Evolutionary conservation across 345 rosid genomes (phyloP).

Genomic region (Rhodamnia rubescens): DNA sequence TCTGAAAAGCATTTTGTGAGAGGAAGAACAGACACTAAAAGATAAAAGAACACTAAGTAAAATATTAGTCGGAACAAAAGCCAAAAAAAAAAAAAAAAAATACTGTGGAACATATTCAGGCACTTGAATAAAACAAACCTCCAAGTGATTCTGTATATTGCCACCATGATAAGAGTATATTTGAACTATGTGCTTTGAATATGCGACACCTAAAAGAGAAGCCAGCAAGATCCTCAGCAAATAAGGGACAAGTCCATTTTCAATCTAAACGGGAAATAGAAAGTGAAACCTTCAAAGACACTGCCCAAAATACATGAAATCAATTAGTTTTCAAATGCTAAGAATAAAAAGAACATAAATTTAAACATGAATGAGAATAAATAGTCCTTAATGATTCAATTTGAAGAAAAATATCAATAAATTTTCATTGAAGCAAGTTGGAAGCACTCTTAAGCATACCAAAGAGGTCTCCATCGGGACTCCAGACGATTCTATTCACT

Average conservation of each 20-base stretch:
- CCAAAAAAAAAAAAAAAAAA: neutral
- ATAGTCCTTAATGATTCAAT: neutral
- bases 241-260: neutral
- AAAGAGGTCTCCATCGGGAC: conserved; percentile 75
- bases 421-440: neutral
- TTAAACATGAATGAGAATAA: neutral
- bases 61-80: neutral
- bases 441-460: conserved; percentile 25
- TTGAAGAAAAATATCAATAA: neutral
- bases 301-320: neutral
- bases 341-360: neutral
- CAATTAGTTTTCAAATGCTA: neutral
- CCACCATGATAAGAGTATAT: conserved; percentile 54
- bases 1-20: conserved; percentile 18
- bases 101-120: neutral
- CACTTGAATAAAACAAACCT: conserved; percentile 36
- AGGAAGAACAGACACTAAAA: neutral
- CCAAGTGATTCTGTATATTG: conserved; percentile 48
- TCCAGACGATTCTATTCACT: conserved; percentile 78
- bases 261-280: neutral
- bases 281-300: neutral
- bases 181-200: conserved; percentile 73
- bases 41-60: neutral
- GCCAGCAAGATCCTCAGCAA: neutral
- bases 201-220: conserved; percentile 60